A percentile compares a stretch with the other conserved stretches of the same genome.
Conservation (phyloP, 139 green algal species). For the Diplosphaera chodatii region DNA sequence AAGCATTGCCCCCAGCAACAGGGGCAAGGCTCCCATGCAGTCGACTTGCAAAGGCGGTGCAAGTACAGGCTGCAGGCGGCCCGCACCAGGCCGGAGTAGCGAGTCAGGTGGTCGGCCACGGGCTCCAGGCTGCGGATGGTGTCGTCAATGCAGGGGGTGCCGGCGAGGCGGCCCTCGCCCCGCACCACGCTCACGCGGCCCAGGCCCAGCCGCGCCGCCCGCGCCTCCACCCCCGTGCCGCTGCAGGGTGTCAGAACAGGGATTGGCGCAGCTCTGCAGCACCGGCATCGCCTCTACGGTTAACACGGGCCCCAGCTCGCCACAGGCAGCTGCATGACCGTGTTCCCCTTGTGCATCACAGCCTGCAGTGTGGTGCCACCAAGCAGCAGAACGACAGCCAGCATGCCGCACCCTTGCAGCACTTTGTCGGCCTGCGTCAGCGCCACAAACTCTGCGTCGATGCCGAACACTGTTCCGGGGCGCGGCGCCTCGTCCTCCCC, state of each 20-base stretch:
- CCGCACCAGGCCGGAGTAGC: constrained; percentile 53
- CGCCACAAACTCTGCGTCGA: constrained; percentile 94
- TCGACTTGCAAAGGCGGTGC: too few species aligned
- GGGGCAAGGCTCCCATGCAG: too few species aligned
- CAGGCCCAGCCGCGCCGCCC: constrained; percentile 63
- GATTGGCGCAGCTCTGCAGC: too few species aligned
- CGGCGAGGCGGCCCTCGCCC: constrained; percentile 53
- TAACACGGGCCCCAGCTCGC: too few species aligned
- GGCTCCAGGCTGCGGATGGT: constrained; percentile 85
- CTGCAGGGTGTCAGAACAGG: too few species aligned
- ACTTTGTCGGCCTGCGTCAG: constrained; percentile 50
- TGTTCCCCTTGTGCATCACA: too few species aligned
- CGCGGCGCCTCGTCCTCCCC: constrained; percentile 41
- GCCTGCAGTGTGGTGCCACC: too few species aligned
- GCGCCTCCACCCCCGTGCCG: constrained; percentile 30
- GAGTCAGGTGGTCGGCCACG: constrained; percentile 91
- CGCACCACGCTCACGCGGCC: constrained; percentile 81
- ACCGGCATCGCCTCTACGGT: too few species aligned
- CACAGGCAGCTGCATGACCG: too few species aligned
- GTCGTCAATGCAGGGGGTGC: constrained; percentile 82
- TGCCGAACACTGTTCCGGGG: constrained; percentile 67
- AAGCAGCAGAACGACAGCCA: too few species aligned
- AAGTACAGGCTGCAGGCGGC: not conserved
- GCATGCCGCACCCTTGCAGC: constrained; percentile 31
- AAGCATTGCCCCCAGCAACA: too few species aligned